Base-by-base conservation (phyloP, 306 rosid species). In the Dicorynia guianensis region DNA sequence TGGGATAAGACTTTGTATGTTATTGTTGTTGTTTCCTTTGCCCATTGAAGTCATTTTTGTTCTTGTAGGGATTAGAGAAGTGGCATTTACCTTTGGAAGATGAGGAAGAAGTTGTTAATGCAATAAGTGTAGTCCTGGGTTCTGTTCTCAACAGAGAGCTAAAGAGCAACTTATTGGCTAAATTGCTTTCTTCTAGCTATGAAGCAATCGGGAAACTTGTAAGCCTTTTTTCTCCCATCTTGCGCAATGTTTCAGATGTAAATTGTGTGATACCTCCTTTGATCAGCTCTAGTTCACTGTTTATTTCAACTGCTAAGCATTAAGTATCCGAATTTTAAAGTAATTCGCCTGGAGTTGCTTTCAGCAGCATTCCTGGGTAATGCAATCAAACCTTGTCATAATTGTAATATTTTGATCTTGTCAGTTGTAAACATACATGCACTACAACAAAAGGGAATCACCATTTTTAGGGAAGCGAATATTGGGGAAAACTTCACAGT, bases 31-130 rank as follows among this genome's bases (percentile, higher is more conserved):
- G 66, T 74, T 38, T 49, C 44, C 58, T 75, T 72, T 74, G 66
- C 46, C 72, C 71, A 67, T 77, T 38, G 68, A 50, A 76, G 58
- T 75, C 8, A 63, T 60, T 53, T 72, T 46, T 59, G 44, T 34
- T 60, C 63, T 65, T 77, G 54, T 76, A 94, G 98, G 90, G 87
- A 60, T 71, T 94, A 89, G 96, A 90, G 63, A 89, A 89, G 83
- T 85, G 92, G 88, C 88, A 86, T 85, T 87, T 94, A 33, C 82
- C 97, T 76, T 76, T 92, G 88, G 97, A 94, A 86, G 96, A 91
- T 20, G 98, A 94, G 87, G 98, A 92, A 81, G 98, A 94, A 85
- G 91, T 94, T 67, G 87, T 94, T 77, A 86, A 89, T 67, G 96
- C 96, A 44, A 81, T 94, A 75, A 90, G 96, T 83, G 80, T 85